Evolutionary conservation across 2,329 filamentous ascomycete genomes (phyloP), one percentile per base, ranked within the genome.

Genomic region (Claviceps pazoutovae): DNA sequence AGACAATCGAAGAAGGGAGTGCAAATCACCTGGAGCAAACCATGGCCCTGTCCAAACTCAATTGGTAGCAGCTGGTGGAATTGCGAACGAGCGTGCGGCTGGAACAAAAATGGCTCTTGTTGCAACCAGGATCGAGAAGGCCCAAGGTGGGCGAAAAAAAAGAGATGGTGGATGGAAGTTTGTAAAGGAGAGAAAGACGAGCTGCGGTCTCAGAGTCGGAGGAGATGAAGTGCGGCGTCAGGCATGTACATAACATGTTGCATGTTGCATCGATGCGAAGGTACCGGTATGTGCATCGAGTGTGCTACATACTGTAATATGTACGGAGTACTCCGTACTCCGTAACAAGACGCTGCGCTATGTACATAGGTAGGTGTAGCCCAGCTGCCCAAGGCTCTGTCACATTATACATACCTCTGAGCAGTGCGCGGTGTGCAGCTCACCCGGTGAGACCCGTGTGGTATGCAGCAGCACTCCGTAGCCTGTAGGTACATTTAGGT

Each of bases 21-120:
- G 48, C 58, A 60, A 47, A 58, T 68, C 63, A 68, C 66, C 65
- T 59, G 57, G 61, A 64, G 62, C 58, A 59, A 63, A 67, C 56
- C 66, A 68, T 68, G 62, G 65, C 66, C 65, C 60, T 64, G 59
- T 26, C 61, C 58, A 56, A 57, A 60, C 62, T 61, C 64, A 65
- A 68, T 66, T 66, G 64, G 58, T 58, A 59, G 60, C 51, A 53
- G 50, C 45, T 34, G 50, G 41, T 13, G 53, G 52, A 43, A 51
- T 14, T 39, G 52, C 44, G 51, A 51, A 47, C 52, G 48, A 49
- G 37, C 44, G 44, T 42, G 49, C 43, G 48, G 19, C 45, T 38
- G 44, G 34, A 51, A 50, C 37, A 46, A 42, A 51, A 42, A 45
- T 46, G 26, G 37, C 53, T 51, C 23, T 42, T 23, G 23, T 30